Base-by-base conservation (phyloP, 225 moss, liverwort and hornwort species). In the Takakia lepidozioides region DNA sequence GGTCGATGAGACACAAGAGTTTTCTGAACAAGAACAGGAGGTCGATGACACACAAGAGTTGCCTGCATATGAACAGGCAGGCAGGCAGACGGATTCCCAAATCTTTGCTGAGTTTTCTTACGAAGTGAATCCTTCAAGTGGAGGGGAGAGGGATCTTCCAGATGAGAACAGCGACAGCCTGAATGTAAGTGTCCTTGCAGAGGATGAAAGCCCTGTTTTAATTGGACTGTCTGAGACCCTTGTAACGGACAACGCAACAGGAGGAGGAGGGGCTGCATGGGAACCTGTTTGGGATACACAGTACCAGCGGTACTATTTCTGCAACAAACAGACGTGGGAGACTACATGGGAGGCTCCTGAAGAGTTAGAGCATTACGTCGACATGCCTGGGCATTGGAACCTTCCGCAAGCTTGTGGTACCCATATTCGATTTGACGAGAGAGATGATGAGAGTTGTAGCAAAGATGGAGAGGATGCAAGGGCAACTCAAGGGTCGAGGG, bases 261-360 rank as follows among this genome's bases (percentile, higher is more conserved):
- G 1, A 8, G 21, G 21, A 19, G 49, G 35, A 2, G 49, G 15
- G 27, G 9, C 29, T 8, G 11, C 16, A 10, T 92, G 92, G 92
- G 78, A 82, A 52, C 66, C 88, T 61, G 53, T 83, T 48, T 92
- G 92, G 88, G 73, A 88, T 58, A 65, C 64, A 43, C 25, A 83
- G 18, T 92, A 83, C 46, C 70, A 81, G 53, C 64, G 55, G 18
- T 83, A 80, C 66, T 92, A 87, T 57, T 92, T 77, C 21, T 92
- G 59, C 46, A 92, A 85, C 35, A 46, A 18, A 22, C 46, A 65
- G 19, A 77, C 88, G 2, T 52, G 51, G 72, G 77, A 85, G 48
- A 82, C 75, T 25, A 85, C 88, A 46, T 92, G 88, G 88, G 80
- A 77, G 3, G 58, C 73, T 63, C 88, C 92, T 2, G 70, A 73